Conservation (phyloP, 2,329 filamentous ascomycete species). For the Colletotrichum euphorbiae region DNA sequence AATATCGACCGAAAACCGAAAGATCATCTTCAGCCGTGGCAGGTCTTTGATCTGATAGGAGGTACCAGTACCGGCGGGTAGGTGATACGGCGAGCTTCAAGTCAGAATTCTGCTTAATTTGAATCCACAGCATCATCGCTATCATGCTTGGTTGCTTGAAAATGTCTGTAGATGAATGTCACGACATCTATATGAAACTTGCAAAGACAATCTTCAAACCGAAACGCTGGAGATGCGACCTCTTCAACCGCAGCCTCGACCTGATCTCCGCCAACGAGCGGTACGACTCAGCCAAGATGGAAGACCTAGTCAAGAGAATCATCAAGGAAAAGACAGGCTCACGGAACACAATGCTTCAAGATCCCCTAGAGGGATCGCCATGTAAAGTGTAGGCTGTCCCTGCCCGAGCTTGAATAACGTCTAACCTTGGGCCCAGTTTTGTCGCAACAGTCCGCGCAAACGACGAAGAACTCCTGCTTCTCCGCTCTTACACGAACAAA, state of each 20-base stretch:
- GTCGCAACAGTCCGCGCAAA: conserved; percentile 41
- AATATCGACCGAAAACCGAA: conserved; percentile 23
- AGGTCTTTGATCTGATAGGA: conserved; percentile 41
- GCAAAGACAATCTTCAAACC: conserved; percentile 42
- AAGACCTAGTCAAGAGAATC: conserved; percentile 40
- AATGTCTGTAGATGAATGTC: conserved; percentile 43
- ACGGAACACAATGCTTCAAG: conserved; percentile 28
- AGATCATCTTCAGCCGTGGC: conserved; percentile 36
- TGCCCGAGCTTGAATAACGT: rapidly evolving
- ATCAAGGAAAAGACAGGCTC: conserved; percentile 27
- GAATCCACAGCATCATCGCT: conserved; percentile 40
- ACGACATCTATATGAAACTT: conserved; percentile 41
- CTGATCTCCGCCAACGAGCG: conserved; percentile 27
- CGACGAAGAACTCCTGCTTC: conserved; percentile 19
- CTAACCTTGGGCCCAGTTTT: conserved; percentile 23
- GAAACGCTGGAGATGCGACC: conserved; percentile 38
- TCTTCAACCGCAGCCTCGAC: conserved; percentile 32
- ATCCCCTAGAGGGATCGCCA: background rate
- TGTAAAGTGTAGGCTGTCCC: conserved; percentile 24
- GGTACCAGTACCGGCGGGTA: conserved; percentile 39
- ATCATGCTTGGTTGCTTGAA: conserved; percentile 42
- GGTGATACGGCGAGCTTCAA: background rate
- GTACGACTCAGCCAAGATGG: conserved; percentile 35
- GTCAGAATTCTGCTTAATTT: background rate
- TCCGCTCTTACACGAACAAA: conserved; percentile 35